Base-by-base conservation (phyloP, 495 filamentous ascomycete species). In the Penicillium verhagenii region DNA sequence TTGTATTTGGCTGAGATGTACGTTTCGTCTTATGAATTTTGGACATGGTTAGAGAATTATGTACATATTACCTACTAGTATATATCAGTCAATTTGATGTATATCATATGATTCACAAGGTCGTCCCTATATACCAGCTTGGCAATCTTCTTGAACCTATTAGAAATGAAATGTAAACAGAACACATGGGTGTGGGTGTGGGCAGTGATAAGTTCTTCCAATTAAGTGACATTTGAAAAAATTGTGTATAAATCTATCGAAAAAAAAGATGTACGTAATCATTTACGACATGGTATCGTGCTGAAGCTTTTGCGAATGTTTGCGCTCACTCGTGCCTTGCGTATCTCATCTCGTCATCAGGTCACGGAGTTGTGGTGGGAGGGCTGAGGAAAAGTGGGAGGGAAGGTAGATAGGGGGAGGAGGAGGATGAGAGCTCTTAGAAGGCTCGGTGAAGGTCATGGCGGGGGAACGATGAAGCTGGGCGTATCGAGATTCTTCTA, bases 1-100 rank as follows among this genome's bases (percentile, higher is more conserved):
- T 96, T 67, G 79, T 91, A 14, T 92, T 88, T 68, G 92, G 89
- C 3, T 71, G 47, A 63, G 3, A 18, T 10, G 6, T 18, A 6
- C 5, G 9, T 29, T 11, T 21, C 23, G 8, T 28, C n/a, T 11
- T 24, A 18, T 6, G n/a, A n/a, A 31, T 31, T 13, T 44, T 14
- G 20, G 9, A 19, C 3, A 21, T 16, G 21, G 18, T 19, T 10
- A 19, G 18, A 42, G 9, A 9, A 42, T 42, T 4, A 21, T 42
- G 38, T 42, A 42, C 19, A 42, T 21, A 13, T 21, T 21, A 35
- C 16, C 33, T 13, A 0, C 13, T 3, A 35, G 14, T 3, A 13
- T n/a, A 14, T n/a, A 11, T 33, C 7, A 35, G 13, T 31, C 28
- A 31, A 10, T n/a, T 13, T 16, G 33, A 35, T 3, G 16, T 35